Conservation (phyloP, 768 basidiomycete species). For the Rhizopogon vesiculosus region DNA sequence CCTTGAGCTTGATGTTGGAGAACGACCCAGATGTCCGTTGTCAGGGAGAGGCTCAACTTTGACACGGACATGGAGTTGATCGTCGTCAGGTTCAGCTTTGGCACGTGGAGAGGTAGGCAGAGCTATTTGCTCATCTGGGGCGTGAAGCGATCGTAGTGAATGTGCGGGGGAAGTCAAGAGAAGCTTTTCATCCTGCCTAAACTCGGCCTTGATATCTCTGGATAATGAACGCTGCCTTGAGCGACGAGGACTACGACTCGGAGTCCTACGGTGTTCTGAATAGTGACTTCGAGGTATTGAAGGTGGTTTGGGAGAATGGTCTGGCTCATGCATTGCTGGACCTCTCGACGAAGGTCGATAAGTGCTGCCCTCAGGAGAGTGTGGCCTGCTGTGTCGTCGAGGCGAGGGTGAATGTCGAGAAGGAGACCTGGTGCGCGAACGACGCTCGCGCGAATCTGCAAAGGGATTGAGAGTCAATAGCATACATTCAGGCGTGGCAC, state of each 20-base stretch:
- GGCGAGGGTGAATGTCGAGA: background rate
- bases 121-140: background rate
- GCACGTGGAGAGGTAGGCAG: background rate
- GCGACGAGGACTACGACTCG: background rate
- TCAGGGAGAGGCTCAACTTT: background rate
- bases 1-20: constrained; percentile 2
- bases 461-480: background rate
- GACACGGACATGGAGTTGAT: background rate
- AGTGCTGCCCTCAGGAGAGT: background rate
- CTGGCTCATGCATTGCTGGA: background rate
- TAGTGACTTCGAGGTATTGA: background rate
- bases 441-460: background rate
- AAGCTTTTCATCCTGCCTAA: background rate
- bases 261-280: background rate
- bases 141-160: background rate
- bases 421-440: background rate
- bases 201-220: background rate
- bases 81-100: background rate
- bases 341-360: background rate
- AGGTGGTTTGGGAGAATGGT: background rate
- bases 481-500: background rate
- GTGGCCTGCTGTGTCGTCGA: background rate
- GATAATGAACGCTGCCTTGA: background rate
- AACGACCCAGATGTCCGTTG: background rate
- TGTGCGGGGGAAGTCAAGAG: background rate